Percentiles rank a stretch among this genome's conserved stretches.
phyloP scores from a whole-genome alignment of 2,329 filamentous ascomycete genomes.

The Huntiella savannae region DNA sequence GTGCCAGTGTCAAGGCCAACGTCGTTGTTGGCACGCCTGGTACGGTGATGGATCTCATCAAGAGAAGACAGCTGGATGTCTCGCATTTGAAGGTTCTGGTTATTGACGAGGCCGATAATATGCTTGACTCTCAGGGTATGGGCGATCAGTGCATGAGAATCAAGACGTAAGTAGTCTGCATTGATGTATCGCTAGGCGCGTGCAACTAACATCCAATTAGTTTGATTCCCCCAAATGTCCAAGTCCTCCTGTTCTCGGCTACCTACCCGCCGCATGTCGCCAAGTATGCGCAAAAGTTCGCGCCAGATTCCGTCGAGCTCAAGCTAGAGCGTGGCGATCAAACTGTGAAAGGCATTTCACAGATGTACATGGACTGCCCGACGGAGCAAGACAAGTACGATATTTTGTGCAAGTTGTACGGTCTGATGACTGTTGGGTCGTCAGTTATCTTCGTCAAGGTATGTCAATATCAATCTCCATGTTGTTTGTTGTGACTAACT shows the following conservation, averaged over 20 bases:
- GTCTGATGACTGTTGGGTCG: slow-evolving; percentile 86
- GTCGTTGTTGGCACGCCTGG: slow-evolving; percentile 88
- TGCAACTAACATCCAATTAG: slow-evolving; percentile 26
- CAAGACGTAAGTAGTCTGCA: slow-evolving; percentile 43
- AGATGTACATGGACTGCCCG: slow-evolving; percentile 91
- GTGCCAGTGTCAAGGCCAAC: slow-evolving; percentile 49
- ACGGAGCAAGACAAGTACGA: slow-evolving; percentile 69
- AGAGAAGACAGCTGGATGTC: slow-evolving; percentile 53
- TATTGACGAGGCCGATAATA: slow-evolving; percentile 94
- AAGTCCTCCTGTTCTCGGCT: slow-evolving; percentile 87
- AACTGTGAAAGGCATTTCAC: slow-evolving; percentile 91
- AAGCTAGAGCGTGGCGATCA: slow-evolving; percentile 78
- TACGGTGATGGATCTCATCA: slow-evolving; percentile 75
- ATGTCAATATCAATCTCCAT: slow-evolving; percentile 14
- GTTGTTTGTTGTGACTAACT: neutral
- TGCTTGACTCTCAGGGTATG: slow-evolving; percentile 88
- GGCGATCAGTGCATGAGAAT: slow-evolving; percentile 89
- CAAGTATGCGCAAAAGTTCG: slow-evolving; percentile 65
- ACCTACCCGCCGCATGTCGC: slow-evolving; percentile 79
- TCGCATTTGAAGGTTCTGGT: slow-evolving; percentile 63
- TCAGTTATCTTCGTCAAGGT: slow-evolving; percentile 97
- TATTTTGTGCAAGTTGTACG: slow-evolving; percentile 79
- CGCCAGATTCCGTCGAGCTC: slow-evolving; percentile 69
- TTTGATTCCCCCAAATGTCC: slow-evolving; percentile 53
- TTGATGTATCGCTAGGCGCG: no score